Evolutionary conservation across 139 green algal species (phyloP), one percentile per base, ranked within the genome.

Genomic region (Penium margaritaceum): DNA sequence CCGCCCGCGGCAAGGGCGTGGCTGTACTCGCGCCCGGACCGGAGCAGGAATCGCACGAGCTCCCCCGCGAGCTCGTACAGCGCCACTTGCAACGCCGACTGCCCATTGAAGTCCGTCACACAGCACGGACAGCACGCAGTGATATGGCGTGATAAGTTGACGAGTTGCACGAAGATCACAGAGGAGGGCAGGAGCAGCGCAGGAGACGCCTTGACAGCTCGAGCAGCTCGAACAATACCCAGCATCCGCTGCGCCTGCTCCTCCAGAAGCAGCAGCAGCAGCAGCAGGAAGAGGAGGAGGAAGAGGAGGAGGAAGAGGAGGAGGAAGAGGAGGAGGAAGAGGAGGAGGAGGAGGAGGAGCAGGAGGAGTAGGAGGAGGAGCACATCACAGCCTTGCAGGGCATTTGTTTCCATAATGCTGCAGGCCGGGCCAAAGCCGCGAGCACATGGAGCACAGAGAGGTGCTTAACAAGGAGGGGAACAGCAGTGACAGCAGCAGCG

Each of bases 41-140:
- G 44, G 33, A 82, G 30, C 43, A 82, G 69, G 70, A 82, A 82
- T 12, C 75, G 68, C 1, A 82, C 75, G 54, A 81, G 58, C 39
- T 81, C 75, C 3, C 75, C 75, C 38, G 75, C 75, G 3, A 81
- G 54, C 15, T 81, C 75, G 34, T 81, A 78, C 67, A 78, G 33
- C 6, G 7, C 32, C 67, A 63, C 67, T 30, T 62, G 27, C 58
- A 81, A 70, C 2, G 54, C 55, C n/a, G 69, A 51, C 63, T 74
- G 73, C 43, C n/a, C n/a, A n/a, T n/a, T n/a, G n/a, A n/a, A n/a
- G n/a, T n/a, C n/a, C n/a, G n/a, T n/a, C n/a, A n/a, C n/a, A n/a
- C n/a, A n/a, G n/a, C n/a, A n/a, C n/a, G n/a, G n/a, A n/a, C n/a
- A n/a, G n/a, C n/a, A n/a, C n/a, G n/a, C n/a, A n/a, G n/a, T n/a